Conservation (phyloP, 2,329 filamentous ascomycete species). For the Capronia epimyces region DNA sequence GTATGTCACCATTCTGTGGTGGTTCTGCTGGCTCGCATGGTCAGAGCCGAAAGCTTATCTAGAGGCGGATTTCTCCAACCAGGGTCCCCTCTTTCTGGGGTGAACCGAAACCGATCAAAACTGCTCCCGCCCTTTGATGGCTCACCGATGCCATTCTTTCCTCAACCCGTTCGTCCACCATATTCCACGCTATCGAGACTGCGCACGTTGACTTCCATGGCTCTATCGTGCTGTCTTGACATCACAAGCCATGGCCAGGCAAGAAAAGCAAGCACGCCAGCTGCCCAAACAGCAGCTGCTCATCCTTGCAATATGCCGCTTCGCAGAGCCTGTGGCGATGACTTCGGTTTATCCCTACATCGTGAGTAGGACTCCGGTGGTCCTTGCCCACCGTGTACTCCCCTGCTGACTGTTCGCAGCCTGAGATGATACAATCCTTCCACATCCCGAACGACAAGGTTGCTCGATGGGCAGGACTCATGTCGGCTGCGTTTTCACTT, state of each 20-base stretch:
- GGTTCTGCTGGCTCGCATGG: too few relatives aligned
- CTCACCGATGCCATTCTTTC: background rate
- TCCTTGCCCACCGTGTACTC: background rate
- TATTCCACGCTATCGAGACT: background rate
- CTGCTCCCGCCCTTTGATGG: background rate
- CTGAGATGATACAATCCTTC: slow-evolving; percentile 79
- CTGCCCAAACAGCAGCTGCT: slow-evolving; percentile 71
- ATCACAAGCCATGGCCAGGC: slow-evolving; percentile 21
- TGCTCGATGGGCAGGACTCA: slow-evolving; percentile 74
- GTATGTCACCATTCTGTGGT: too few relatives aligned
- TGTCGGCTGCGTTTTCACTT: slow-evolving; percentile 66
- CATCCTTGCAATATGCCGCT: slow-evolving; percentile 72
- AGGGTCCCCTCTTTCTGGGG: background rate
- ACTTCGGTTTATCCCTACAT: slow-evolving; percentile 64
- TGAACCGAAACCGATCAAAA: background rate
- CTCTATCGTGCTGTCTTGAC: slow-evolving; percentile 2
- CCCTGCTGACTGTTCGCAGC: slow-evolving; percentile 42
- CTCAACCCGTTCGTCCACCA: background rate
- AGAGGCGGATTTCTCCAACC: background rate
- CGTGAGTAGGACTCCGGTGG: slow-evolving; percentile 31
- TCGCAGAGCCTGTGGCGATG: slow-evolving; percentile 65
- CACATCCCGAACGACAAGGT: slow-evolving; percentile 65
- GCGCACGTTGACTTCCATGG: slow-evolving; percentile 12
- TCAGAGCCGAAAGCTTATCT: too few relatives aligned
- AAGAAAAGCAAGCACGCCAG: slow-evolving; percentile 44